Conservation (phyloP, 805 yeast species). For the Naumovozyma castellii region DNA sequence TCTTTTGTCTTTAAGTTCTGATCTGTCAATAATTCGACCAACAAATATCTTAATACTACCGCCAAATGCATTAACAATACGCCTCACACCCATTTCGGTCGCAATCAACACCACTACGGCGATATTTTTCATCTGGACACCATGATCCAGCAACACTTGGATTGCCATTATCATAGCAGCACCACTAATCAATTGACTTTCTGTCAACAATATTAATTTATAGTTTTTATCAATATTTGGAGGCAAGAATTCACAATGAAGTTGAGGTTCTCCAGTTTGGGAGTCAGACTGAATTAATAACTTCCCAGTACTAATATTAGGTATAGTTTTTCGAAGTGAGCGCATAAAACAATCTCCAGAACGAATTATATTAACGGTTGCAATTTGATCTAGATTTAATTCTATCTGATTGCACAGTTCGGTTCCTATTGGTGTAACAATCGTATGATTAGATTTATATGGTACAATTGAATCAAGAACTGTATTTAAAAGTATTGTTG, state of each 20-base stretch:
- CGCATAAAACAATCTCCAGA: slow-evolving; percentile 90
- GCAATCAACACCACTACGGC: slow-evolving; percentile 62
- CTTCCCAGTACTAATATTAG: slow-evolving; percentile 75
- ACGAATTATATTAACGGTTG: slow-evolving; percentile 73
- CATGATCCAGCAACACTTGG: slow-evolving; percentile 77
- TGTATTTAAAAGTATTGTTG: slow-evolving; percentile 55
- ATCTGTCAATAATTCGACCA: slow-evolving; percentile 50
- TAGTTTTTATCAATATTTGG: slow-evolving; percentile 15
- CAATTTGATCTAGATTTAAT: slow-evolving; percentile 37
- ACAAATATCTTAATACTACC: slow-evolving; percentile 51
- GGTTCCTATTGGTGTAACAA: slow-evolving; percentile 37
- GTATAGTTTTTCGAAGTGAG: slow-evolving; percentile 65
- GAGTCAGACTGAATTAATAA: slow-evolving; percentile 81
- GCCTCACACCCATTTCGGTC: slow-evolving; percentile 67
- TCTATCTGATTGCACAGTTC: slow-evolving; percentile 19
- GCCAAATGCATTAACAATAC: slow-evolving; percentile 69
- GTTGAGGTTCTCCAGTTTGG: slow-evolving; percentile 85
- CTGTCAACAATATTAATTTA: slow-evolving; percentile 56
- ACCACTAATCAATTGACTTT: slow-evolving; percentile 84
- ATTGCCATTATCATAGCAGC: slow-evolving; percentile 93
- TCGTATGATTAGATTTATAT: slow-evolving; percentile 29
- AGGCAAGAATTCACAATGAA: slow-evolving; percentile 77
- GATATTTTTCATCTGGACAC: slow-evolving; percentile 51
- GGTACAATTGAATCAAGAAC: slow-evolving; percentile 47
- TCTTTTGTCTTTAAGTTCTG: slow-evolving; percentile 38